Evolutionary conservation across 164 flowering plant species (phyloP), one percentile per base, ranked within the genome.

Genomic region (Berberis thunbergii): DNA sequence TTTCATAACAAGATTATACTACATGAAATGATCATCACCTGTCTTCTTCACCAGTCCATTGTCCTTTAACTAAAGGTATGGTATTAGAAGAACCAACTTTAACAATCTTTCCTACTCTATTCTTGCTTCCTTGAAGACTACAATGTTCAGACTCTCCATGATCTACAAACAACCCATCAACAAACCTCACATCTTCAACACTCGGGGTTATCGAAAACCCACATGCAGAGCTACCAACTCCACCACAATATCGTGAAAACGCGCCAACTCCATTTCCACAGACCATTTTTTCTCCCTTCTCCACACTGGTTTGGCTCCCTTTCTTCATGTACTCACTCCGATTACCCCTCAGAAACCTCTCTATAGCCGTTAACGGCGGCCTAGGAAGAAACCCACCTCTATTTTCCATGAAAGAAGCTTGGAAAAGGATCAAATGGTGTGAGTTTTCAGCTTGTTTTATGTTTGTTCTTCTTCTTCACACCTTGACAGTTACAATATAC

Each of bases 21-120:
- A 9, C 39, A 38, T 8, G 4, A 39, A 46, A 11, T 48, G 26
- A 38, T 38, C 10, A 40, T 68, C 52, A 88, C 96, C 87, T 86
- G 67, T 89, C 96, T 68, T 89, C 96, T 72, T 85, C 86, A 46
- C 76, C 83, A 3, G 84, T 79, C 96, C 96, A 89, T 63, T 85
- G 91, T 44, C 96, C 96, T 64, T 86, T 89, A 63, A 86, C 80
- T 69, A 84, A 46, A 26, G 64, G 45, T 43, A 73, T 65, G 57
- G 75, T 56, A 10, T n/a, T 11, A 57, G 12, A 6, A 54, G 48
- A 58, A 4, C 66, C 72, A 62, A 74, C 78, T 69, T 67, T 75
- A 12, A 13, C 60, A 65, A 55, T 73, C 68, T 76, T 80, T 1
- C 70, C 65, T 5, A 38, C 57, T 42, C 8, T 61, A 52, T 59